Base-by-base conservation (phyloP, 176 grass and related monocot genomes). In the Oropetium thomaeum region DNA sequence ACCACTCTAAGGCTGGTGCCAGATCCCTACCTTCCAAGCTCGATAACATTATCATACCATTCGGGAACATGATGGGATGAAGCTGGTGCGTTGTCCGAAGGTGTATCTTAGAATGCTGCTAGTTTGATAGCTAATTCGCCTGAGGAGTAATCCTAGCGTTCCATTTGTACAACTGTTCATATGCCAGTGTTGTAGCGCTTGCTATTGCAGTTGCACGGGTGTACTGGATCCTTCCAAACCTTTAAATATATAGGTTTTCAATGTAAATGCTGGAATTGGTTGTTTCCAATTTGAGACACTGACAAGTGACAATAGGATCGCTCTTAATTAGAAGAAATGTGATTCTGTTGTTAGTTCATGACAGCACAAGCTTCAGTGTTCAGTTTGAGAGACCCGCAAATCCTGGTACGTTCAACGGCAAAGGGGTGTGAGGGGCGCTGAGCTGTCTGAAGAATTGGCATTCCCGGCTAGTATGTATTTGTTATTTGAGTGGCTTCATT, bases 401-500 rank as follows among this genome's bases (percentile, higher is more conserved):
- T n/a, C n/a, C n/a, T n/a, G n/a, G n/a, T n/a, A n/a, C n/a, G n/a
- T n/a, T n/a, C n/a, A n/a, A n/a, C n/a, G n/a, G n/a, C n/a, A n/a
- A n/a, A 92, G 96, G 64, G 91, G 91, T 29, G 34, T 94, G 82
- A 86, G 96, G 83, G 96, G 94, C 32, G 84, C 90, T 15, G 96
- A 92, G 29, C 84, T 95, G 51, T 98, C 95, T 3, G 67, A 73
- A 8, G 79, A 90, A 89, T 69, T 2, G 89, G 89, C 49, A 98
- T 98, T 45, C 86, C 81, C 25, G 86, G 84, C 7, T n/a, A n/a
- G n/a, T 90, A 91, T 70, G 83, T 98, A n/a, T 98, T 98, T 33
- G 80, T 92, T 60, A 98, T 58, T 94, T 92, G 86, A 94, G 89
- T 31, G 96, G 96, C 23, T 98, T 98, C 79, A 98, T 98, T 19